A percentile compares a stretch with the other conserved stretches of the same genome.
phyloP scores from a whole-genome alignment of 2,329 filamentous ascomycete genomes.

The Colletotrichum sansevieriae region DNA sequence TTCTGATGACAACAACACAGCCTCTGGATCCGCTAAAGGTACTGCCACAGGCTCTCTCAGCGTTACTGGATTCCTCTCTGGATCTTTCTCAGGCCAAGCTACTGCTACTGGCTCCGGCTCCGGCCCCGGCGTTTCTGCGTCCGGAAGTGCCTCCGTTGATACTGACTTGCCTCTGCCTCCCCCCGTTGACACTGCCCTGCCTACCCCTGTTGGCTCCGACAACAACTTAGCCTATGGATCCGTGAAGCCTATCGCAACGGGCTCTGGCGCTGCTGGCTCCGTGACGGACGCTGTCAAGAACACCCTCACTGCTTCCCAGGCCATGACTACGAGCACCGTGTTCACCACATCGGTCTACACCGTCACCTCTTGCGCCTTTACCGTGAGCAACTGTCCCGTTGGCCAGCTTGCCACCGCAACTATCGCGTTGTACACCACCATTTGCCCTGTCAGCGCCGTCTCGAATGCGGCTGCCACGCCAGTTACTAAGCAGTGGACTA shows the following conservation, averaged over 20 bases:
- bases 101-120: conserved; percentile 5
- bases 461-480: conserved; percentile 26
- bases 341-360: conserved; percentile 52
- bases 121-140: background rate
- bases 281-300: background rate
- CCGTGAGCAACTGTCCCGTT: conserved; percentile 46
- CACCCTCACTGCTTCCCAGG: conserved; percentile 1
- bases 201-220: background rate
- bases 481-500: conserved; percentile 43
- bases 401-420: conserved; percentile 55
- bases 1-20: conserved; percentile 4
- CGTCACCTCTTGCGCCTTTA: conserved; percentile 61
- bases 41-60: background rate
- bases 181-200: background rate
- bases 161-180: background rate
- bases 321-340: conserved; percentile 48
- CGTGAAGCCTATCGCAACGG: conserved; percentile 15
- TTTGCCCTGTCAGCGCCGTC: conserved; percentile 55
- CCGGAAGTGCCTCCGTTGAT: background rate
- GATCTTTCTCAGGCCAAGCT: background rate
- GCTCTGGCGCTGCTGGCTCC: conserved; percentile 11
- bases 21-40: conserved; percentile 1
- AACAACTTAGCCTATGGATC: background rate
- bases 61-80: background rate
- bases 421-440: conserved; percentile 53